phyloP scores from a whole-genome alignment of 2,329 filamentous ascomycete species.

The Xylaria sp. region DNA sequence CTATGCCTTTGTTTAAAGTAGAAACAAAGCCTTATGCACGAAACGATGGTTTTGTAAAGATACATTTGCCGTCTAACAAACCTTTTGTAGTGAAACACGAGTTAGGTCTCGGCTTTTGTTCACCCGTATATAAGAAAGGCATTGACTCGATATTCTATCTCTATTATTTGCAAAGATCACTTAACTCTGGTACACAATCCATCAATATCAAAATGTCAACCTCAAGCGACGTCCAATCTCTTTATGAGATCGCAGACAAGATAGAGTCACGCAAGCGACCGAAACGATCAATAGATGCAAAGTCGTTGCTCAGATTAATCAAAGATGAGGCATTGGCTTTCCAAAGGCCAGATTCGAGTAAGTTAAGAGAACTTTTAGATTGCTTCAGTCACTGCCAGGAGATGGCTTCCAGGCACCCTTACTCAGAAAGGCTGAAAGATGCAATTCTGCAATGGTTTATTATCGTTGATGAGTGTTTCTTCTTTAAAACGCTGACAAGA shows the following conservation, averaged over 20 bases:
- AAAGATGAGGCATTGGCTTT: slow-evolving; percentile 15
- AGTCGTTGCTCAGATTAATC: slow-evolving; percentile 3
- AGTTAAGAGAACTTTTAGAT: background rate
- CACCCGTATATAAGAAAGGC: background rate
- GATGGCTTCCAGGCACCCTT: background rate
- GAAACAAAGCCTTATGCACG: background rate
- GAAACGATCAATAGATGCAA: slow-evolving; percentile 5
- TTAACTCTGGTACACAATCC: background rate
- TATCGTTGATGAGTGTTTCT: slow-evolving; percentile 4
- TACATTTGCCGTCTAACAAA: background rate
- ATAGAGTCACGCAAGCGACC: background rate
- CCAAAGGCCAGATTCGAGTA: background rate
- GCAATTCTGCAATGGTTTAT: background rate
- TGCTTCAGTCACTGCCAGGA: slow-evolving; percentile 1
- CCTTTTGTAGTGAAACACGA: slow-evolving; percentile 7
- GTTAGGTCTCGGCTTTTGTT: background rate
- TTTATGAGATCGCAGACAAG: slow-evolving; percentile 1
- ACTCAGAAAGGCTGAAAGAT: background rate
- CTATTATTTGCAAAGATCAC: background rate
- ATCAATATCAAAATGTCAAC: slow-evolving; percentile 19
- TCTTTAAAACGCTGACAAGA: slow-evolving; percentile 16
- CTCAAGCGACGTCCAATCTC: slow-evolving; percentile 2
- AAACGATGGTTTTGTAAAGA: slow-evolving; percentile 8
- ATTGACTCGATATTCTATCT: background rate
- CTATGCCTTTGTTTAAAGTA: background rate